A percentile compares a stretch with the other conserved stretches of the same genome.
Conservation (phyloP, 2,329 filamentous ascomycete genomes). For the Pseudogymnoascus sp. region DNA sequence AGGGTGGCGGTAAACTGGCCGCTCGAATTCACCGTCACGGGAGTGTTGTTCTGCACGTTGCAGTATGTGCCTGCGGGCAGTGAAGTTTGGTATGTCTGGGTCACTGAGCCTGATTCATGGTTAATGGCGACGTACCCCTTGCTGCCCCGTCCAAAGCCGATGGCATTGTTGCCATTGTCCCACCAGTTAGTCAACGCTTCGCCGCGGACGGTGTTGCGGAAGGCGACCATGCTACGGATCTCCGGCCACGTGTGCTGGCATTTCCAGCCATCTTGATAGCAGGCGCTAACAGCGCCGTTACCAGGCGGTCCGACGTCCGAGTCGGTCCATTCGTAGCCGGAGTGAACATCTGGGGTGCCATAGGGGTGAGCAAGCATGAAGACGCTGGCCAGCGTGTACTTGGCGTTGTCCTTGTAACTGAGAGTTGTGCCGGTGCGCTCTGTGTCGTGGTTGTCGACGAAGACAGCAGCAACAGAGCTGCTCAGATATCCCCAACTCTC, state of each 20-base stretch:
- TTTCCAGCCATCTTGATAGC: neutral
- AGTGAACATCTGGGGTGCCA: neutral
- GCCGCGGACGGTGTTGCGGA: neutral
- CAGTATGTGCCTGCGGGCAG: neutral
- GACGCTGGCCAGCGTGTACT: neutral
- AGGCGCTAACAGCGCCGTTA: neutral
- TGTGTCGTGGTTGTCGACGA: constrained; percentile 2
- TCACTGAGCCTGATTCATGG: neutral
- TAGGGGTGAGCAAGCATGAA: neutral
- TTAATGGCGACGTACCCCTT: neutral
- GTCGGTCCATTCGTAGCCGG: neutral
- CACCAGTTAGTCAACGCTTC: neutral
- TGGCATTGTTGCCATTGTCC: neutral
- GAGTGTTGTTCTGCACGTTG: neutral
- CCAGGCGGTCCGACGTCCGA: neutral
- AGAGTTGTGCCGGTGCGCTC: neutral
- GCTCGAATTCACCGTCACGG: neutral
- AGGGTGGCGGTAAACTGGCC: neutral
- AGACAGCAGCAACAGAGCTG: neutral
- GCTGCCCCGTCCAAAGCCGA: neutral
- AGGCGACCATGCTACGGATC: neutral
- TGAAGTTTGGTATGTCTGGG: neutral
- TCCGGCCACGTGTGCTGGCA: neutral
- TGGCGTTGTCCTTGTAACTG: neutral
- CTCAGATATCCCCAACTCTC: neutral